Base-by-base conservation (phyloP, 306 rosid species). In the Quercus gilva region DNA sequence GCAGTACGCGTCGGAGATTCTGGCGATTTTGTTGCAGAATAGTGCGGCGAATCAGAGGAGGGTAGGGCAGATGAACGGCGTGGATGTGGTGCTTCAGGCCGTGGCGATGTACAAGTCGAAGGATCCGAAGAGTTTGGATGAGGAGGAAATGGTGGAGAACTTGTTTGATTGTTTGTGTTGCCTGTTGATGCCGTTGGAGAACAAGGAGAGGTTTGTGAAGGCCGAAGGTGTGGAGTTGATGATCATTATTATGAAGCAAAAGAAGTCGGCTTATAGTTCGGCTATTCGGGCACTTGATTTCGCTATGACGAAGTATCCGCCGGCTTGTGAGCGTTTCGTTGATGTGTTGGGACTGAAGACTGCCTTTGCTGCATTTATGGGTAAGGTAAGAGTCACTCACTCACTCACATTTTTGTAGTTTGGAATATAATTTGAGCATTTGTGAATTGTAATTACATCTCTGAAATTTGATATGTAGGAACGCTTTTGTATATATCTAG, bases 261-360 rank as follows among this genome's bases (percentile, higher is more conserved):
- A 94, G 94, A 94, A 94, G 76, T 88, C 94, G 57, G 98, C 98
- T 69, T 94, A 92, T 84, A 97, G 91, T 6, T 94, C 98, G 0
- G 98, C 98, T 23, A 88, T 94, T 12, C 87, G 97, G 87, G 98
- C 98, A 14, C 94, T 94, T 69, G 98, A 94, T 87, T 94, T 94
- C 9, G 97, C 98, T 29, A 92, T 94, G 97, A 94, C 98, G 6
- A 94, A 88, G 79, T 94, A 91, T 69, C 98, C 94, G 23, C 97
- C 95, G 5, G 98, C 97, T 14, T 94, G 98, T 58, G 98, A 94
- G 74, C 97, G 98, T 14, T 92, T 94, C 80, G 91, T 94, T 67
- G 98, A 94, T 88, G 98, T 94, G 81, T 83, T 94, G 87, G 97
- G 98, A 41, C 73, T 94, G 89, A 94, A 94, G 91, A 94, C 98